Conservation (phyloP, 306 rosid genomes). For the Rubus parviflorus region DNA sequence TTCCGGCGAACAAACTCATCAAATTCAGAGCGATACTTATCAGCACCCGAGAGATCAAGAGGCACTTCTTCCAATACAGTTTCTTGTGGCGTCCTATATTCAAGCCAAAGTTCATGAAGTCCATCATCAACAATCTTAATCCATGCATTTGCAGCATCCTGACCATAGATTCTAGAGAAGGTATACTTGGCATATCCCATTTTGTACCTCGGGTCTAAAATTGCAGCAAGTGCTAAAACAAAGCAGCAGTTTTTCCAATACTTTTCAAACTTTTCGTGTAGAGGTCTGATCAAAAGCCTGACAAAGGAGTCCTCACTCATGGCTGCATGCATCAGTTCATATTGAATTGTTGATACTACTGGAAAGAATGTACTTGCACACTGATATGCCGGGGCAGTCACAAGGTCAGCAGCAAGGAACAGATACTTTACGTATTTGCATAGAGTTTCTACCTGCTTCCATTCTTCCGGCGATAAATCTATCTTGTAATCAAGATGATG, state of each 20-base stretch:
- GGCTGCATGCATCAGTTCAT: slow-evolving; percentile 56
- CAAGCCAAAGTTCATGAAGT: slow-evolving; percentile 59
- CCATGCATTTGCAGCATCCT: slow-evolving; percentile 71
- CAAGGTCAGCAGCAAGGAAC: slow-evolving; percentile 55
- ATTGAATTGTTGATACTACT: slow-evolving; percentile 63
- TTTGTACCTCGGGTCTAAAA: slow-evolving; percentile 84
- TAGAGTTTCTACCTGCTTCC: slow-evolving; percentile 68
- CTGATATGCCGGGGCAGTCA: slow-evolving; percentile 50
- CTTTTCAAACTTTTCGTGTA: slow-evolving; percentile 61
- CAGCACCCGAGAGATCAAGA: slow-evolving; percentile 18
- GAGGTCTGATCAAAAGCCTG: slow-evolving; percentile 53
- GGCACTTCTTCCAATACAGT: slow-evolving; percentile 28
- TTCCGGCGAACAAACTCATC: slow-evolving; percentile 51
- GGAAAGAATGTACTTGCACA: slow-evolving; percentile 62
- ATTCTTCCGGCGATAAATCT: slow-evolving; percentile 53
- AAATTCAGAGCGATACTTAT: too few relatives aligned
- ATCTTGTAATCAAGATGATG: slow-evolving; percentile 48
- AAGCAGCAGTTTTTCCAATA: slow-evolving; percentile 80
- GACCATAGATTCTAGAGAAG: slow-evolving; percentile 59
- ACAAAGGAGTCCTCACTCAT: slow-evolving; percentile 68
- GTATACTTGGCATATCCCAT: slow-evolving; percentile 61
- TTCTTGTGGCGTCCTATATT: too few relatives aligned
- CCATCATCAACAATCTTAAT: slow-evolving; percentile 59
- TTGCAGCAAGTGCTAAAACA: slow-evolving; percentile 67
- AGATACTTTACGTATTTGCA: slow-evolving; percentile 60